A percentile compares a stretch with the other conserved stretches of the same genome.
phyloP scores from a whole-genome alignment of 2,329 filamentous ascomycete genomes.

The Penicillium expansum region DNA sequence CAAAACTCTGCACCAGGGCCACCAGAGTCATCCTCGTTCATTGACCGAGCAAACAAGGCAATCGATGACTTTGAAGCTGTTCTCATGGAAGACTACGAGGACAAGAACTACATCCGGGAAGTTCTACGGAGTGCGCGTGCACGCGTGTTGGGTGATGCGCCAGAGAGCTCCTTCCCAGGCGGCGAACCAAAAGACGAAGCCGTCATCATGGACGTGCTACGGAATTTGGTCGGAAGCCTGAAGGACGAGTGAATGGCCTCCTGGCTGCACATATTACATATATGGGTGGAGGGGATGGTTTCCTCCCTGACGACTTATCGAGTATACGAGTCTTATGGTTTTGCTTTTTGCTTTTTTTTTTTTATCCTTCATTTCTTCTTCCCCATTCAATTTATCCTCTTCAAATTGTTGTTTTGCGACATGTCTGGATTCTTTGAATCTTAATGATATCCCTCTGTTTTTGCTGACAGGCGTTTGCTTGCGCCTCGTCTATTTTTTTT shows the following conservation, averaged over 20 bases:
- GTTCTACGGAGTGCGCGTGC: conserved; percentile 45
- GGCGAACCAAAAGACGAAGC: conserved; percentile 46
- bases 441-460: conserved; percentile 33
- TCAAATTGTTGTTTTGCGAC: conserved; percentile 12
- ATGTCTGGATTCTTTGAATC: conserved; percentile 26
- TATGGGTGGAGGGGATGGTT: conserved; percentile 11
- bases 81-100: conserved; percentile 46
- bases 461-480: conserved; percentile 14
- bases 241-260: conserved; percentile 32
- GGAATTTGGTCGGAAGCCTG: conserved; percentile 40
- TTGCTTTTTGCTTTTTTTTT: conserved; percentile 3
- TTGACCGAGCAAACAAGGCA: conserved; percentile 43
- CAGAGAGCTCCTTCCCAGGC: conserved; percentile 44
- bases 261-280: not conserved
- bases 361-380: conserved; percentile 1
- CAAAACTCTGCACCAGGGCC: conserved; percentile 25
- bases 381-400: conserved; percentile 5
- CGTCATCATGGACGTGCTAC: conserved; percentile 42
- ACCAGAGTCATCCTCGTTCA: conserved; percentile 38
- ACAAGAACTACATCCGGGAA: conserved; percentile 46
- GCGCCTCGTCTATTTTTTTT: conserved; percentile 15
- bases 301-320: conserved; percentile 26
- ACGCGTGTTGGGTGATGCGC: conserved; percentile 39
- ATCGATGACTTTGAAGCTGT: conserved; percentile 47
- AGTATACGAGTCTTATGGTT: conserved; percentile 28